Evolutionary conservation across 176 grass and related monocot genomes (phyloP), one percentile per base, ranked within the genome.

Genomic region (Eleusine indica): DNA sequence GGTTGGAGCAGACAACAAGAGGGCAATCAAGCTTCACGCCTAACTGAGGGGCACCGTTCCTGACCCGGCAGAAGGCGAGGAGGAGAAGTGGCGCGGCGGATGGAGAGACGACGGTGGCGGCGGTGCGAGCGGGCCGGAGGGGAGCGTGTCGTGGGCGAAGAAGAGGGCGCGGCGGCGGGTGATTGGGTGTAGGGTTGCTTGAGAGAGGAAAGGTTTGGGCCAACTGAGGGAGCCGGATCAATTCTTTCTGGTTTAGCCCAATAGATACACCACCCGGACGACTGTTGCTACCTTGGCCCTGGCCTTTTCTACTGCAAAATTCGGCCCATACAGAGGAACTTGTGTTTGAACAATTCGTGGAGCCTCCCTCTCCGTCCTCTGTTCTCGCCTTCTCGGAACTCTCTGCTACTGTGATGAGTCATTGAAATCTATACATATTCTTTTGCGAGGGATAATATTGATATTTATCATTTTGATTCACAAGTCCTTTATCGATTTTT

Each of bases 111-210:
- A 60, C 58, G 54, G 54, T 75, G 38, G 60, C 71, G 44, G 51
- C 57, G 57, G 57, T 22, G 21, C 57, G 21, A 60, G 25, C 44
- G 12, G 60, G 81, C 21, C 60, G 71, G 43, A 38, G 81, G 19
- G 13, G 63, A 66, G 71, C 58, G 15, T 74, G 19, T 12, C 30
- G 30, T 18, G 66, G 47, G 65, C 22, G 9, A 63, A 12, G 25
- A 25, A 35, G 46, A 12, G 63, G 62, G 28, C 65, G 47, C 65
- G 19, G 65, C 47, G 35, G 78, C 64, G 46, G 78, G 29, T 68
- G 42, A 19, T n/a, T 48, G 63, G 66, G 46, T 54, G 47, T 53
- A 70, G 78, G 78, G 78, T 80, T 80, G 35, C 19, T 70, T 28
- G 9, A 53, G 16, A 51, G 32, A 2, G 32, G 3, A 21, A 9